Evolutionary conservation across 108 stramenopile species (phyloP).

Genomic region (Heterococcus sp.): DNA sequence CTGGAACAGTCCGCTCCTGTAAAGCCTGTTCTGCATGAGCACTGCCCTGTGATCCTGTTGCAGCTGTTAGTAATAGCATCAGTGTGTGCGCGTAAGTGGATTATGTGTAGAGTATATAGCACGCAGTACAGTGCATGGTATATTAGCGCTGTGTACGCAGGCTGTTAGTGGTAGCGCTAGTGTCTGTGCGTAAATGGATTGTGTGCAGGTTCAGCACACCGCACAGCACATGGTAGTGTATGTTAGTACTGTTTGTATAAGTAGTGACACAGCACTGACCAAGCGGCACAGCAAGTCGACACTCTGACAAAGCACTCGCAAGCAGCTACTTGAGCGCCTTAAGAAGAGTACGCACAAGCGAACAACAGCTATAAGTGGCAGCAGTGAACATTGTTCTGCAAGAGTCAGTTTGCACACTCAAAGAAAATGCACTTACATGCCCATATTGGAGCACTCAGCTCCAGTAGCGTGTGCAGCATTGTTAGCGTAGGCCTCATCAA

Average conservation of each 20-base stretch:
- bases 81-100: not conserved
- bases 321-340: not conserved
- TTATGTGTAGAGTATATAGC: not conserved
- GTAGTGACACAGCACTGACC: not conserved
- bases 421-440: constrained; percentile 45
- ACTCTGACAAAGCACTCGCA: not conserved
- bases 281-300: not conserved
- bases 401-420: not conserved
- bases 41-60: constrained; percentile 46
- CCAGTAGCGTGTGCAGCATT: constrained; percentile 42
- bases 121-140: not conserved
- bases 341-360: too few relatives aligned
- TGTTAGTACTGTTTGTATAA: not conserved
- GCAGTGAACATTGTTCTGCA: not conserved
- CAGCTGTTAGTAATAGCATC: constrained; percentile 4
- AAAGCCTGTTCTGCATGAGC: constrained; percentile 47
- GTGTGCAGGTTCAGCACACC: not conserved
- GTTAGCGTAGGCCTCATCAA: constrained; percentile 50
- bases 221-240: not conserved
- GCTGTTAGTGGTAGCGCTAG: not conserved
- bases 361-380: not conserved
- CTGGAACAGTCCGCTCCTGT: constrained; percentile 57
- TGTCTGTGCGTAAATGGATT: not conserved
- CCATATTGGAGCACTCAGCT: constrained; percentile 53
- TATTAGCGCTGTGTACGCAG: too few relatives aligned